Base-by-base conservation (phyloP, 1,139 yeast species). In the Candida tropicalis region DNA sequence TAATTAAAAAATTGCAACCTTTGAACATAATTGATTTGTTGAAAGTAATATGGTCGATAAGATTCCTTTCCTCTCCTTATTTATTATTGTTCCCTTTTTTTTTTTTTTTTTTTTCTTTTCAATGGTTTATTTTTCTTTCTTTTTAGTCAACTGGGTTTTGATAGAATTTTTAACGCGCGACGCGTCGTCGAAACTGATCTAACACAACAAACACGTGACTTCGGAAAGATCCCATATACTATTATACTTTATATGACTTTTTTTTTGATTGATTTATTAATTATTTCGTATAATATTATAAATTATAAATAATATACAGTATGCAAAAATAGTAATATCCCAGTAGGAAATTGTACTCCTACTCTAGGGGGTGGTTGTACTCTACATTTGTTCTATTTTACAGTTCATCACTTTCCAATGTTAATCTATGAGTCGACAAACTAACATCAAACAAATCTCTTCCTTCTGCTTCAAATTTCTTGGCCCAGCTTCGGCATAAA, bases 401-500 rank as follows among this genome's bases (percentile, higher is more conserved):
- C 24, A 31, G 24, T 13, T 34, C 37, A n/a, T 36, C 33, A 10
- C 12, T 23, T 18, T 13, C 39, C 10, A 36, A 27, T 34, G 47
- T 32, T 41, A 51, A 38, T 39, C 54, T 47, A 49, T 48, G 52
- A 22, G 56, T 52, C 7, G 54, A 50, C 35, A 45, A 45, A 12
- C 35, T 42, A 38, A 46, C 53, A 39, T 54, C 62, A 49, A 65
- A 62, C 33, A 65, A 56, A 51, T 62, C 58, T 44, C 54, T 59
- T 44, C 60, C 58, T 42, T 72, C 77, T 28, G 70, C 62, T 29
- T 68, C 66, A 44, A 77, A 69, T 54, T 79, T 76, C 63, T 86
- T 84, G 42, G 95, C 97, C 97, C 97, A 91, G 60, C 85, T 87
- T 57, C 96, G 81, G 51, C 97, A 89, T 49, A 88, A 73, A 25